Percentiles rank a stretch among this genome's conserved stretches.
Evolutionary conservation across 192 early-diverging fungal genomes (phyloP).

Genomic region (Thoreauomyces humboldtii): DNA sequence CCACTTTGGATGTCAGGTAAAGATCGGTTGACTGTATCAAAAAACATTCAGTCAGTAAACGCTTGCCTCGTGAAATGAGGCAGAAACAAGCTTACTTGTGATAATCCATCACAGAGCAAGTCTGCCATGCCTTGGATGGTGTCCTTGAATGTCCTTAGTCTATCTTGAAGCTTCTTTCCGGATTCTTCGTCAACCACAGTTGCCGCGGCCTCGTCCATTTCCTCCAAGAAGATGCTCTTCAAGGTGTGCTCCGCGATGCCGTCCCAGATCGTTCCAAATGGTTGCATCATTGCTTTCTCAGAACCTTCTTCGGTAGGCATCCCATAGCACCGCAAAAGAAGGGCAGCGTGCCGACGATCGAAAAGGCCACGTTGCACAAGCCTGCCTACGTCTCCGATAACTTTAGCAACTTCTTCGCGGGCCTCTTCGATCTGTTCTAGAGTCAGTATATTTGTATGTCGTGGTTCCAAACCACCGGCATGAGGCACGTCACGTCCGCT

Average conservation of each 20-base stretch:
- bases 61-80: too few species aligned
- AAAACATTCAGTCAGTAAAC: too few species aligned
- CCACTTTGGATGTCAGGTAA: conserved; percentile 18
- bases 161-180: conserved; percentile 8
- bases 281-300: background rate
- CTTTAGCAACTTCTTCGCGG: background rate
- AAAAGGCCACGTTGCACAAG: conserved; percentile 5
- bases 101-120: conserved; percentile 11
- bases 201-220: background rate
- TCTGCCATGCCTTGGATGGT: background rate
- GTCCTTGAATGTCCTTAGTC: conserved; percentile 9
- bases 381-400: conserved; percentile 3
- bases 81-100: conserved; percentile 15
- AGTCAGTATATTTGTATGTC: background rate
- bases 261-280: conserved; percentile 29
- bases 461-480: too few species aligned
- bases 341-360: conserved; percentile 8
- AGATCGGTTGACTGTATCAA: conserved; percentile 25
- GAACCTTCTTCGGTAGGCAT: background rate
- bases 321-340: conserved; percentile 22
- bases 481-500: background rate
- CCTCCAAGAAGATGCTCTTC: background rate
- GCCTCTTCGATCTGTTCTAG: conserved; percentile 10
- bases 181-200: conserved; percentile 3
- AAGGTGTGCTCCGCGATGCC: conserved; percentile 12